Conservation (phyloP, 2,329 filamentous ascomycete genomes). For the Colletotrichum echinochloae region DNA sequence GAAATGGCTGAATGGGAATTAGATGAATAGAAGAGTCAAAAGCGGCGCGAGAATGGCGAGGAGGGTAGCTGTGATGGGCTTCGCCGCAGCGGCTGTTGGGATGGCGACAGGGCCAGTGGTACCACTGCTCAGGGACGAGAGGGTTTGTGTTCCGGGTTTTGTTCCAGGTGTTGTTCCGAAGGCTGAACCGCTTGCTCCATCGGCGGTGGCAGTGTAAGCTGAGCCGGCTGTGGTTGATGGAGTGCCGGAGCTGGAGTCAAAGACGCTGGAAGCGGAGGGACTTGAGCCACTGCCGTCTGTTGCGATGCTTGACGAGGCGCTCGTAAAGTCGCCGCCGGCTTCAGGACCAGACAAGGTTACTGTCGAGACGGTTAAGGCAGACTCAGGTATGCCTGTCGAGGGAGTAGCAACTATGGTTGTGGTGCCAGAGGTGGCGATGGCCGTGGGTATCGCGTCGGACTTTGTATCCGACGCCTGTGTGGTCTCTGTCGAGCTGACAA, state of each 20-base stretch:
- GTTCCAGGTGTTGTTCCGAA: neutral
- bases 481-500: conserved; percentile 5
- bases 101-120: conserved; percentile 6
- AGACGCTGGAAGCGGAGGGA: conserved; percentile 2
- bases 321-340: neutral
- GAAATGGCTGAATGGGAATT: conserved; percentile 14
- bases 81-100: conserved; percentile 6
- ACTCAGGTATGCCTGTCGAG: neutral
- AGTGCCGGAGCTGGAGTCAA: neutral
- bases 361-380: neutral
- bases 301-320: neutral
- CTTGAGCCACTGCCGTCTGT: neutral
- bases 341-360: neutral
- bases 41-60: conserved; percentile 28
- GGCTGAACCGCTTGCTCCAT: neutral
- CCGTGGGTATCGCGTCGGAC: conserved; percentile 1
- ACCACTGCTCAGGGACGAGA: conserved; percentile 10
- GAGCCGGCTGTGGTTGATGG: neutral
- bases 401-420: neutral
- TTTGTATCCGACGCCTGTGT: neutral
- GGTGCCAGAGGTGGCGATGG: neutral
- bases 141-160: neutral
- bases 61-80: conserved; percentile 13
- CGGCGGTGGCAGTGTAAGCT: neutral
- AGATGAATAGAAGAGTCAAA: conserved; percentile 32